Conservation (phyloP, 2,329 filamentous ascomycete genomes). For the Diaporthe sp. region DNA sequence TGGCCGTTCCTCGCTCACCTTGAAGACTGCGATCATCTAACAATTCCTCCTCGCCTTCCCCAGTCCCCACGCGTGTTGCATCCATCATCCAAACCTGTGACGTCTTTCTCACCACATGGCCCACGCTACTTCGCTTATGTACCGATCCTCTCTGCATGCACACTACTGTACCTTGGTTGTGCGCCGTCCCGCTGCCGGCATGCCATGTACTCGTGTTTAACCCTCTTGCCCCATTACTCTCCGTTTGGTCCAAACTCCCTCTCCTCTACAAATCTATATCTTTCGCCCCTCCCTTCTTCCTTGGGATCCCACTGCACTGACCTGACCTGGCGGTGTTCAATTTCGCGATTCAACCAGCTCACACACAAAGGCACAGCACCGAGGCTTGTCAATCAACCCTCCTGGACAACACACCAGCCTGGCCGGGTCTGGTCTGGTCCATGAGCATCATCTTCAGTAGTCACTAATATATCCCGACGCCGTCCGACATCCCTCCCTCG, state of each 20-base stretch:
- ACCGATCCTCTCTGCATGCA: neutral
- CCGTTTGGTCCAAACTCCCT: neutral
- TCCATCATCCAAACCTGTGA: neutral
- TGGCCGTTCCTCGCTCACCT: neutral
- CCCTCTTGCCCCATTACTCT: neutral
- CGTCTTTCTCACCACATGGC: constrained; percentile 10
- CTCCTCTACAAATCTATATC: neutral
- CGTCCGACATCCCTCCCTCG: neutral
- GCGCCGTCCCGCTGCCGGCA: neutral
- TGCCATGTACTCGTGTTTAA: neutral
- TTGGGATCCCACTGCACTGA: too few relatives aligned
- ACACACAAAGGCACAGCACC: neutral
- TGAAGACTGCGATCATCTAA: neutral
- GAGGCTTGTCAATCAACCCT: neutral
- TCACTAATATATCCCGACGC: neutral
- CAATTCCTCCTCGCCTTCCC: constrained; percentile 3
- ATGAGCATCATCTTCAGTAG: constrained; percentile 1
- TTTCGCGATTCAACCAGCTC: neutral
- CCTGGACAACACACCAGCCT: neutral
- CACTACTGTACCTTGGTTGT: neutral
- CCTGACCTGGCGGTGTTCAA: neutral
- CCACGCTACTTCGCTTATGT: neutral
- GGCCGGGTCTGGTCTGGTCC: neutral
- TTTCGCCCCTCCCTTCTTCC: neutral
- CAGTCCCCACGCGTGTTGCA: constrained; percentile 3